phyloP scores from a whole-genome alignment of 129 eudicot genomes.

The Tanacetum coccineum region DNA sequence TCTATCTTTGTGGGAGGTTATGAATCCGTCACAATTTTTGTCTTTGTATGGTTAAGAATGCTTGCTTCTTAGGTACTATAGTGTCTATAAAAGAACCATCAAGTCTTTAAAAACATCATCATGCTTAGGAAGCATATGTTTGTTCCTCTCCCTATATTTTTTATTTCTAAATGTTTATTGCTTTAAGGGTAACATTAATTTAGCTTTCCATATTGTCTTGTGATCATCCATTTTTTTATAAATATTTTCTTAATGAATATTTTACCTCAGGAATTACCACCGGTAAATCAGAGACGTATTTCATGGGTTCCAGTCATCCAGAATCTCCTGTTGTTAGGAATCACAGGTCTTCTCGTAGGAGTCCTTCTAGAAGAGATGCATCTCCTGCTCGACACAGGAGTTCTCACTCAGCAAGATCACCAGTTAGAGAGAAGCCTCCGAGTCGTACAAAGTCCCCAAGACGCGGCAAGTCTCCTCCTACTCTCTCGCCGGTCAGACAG shows the following conservation, averaged over 20 bases:
- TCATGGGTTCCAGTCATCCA: slow-evolving; percentile 43
- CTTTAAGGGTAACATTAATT: too few relatives aligned
- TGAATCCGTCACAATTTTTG: too few relatives aligned
- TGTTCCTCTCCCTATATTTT: too few relatives aligned
- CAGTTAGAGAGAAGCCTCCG: slow-evolving; percentile 42
- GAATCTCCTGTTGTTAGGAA: slow-evolving; percentile 60
- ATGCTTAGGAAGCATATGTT: too few relatives aligned
- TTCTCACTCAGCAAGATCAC: slow-evolving; percentile 48
- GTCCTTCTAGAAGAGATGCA: slow-evolving; percentile 60
- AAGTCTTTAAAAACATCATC: too few relatives aligned
- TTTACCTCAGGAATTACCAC: slow-evolving; percentile 23
- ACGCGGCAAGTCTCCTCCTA: slow-evolving; percentile 48
- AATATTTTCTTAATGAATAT: neutral
- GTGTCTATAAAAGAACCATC: too few relatives aligned
- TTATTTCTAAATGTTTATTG: neutral
- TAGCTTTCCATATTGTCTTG: neutral
- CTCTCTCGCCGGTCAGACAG: slow-evolving; percentile 48
- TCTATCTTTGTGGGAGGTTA: too few relatives aligned
- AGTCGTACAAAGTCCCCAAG: slow-evolving; percentile 57
- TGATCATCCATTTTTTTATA: neutral
- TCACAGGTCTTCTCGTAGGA: slow-evolving; percentile 60
- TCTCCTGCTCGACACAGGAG: slow-evolving; percentile 66
- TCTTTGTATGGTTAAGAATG: too few relatives aligned
- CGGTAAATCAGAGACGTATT: slow-evolving; percentile 9
- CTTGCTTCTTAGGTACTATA: too few relatives aligned